Evolutionary conservation across 1,284 basidiomycete genomes (phyloP).

Genomic region (Mycosarcoma mackinlayi): DNA sequence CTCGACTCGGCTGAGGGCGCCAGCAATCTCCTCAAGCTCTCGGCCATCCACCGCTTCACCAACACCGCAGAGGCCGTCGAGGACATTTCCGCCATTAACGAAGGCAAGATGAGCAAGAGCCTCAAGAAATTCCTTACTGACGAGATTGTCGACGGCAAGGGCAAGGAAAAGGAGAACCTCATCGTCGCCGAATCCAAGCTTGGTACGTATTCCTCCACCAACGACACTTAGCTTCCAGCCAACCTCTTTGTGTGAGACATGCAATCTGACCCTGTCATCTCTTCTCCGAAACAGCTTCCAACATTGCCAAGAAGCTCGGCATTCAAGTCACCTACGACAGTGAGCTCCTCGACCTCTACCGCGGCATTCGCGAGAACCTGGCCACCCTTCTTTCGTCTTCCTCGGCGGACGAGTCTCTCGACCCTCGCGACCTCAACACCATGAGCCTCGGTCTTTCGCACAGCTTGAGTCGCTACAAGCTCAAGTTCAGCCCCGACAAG

Average conservation of each 20-base stretch:
- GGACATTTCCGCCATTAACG: conserved; percentile 91
- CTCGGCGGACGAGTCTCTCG: conserved; percentile 65
- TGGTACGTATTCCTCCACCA: conserved; percentile 74
- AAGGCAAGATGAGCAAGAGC: conserved; percentile 90
- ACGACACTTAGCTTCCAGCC: background rate
- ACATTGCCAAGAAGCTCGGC: conserved; percentile 92
- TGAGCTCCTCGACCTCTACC: conserved; percentile 84
- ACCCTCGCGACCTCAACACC: conserved; percentile 89
- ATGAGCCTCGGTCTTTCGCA: conserved; percentile 98
- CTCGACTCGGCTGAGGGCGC: conserved; percentile 92
- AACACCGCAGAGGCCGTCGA: conserved; percentile 99
- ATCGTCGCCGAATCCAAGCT: conserved; percentile 90
- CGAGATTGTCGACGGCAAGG: conserved; percentile 87
- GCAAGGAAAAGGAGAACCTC: conserved; percentile 79
- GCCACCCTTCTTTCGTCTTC: conserved; percentile 76
- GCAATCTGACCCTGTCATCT: conserved; percentile 4
- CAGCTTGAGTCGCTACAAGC: conserved; percentile 96
- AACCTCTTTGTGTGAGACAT: background rate
- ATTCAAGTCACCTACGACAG: conserved; percentile 83
- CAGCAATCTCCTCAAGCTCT: conserved; percentile 83
- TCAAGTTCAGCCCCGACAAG: conserved; percentile 99
- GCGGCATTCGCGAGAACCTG: conserved; percentile 92
- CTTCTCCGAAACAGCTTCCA: conserved; percentile 62
- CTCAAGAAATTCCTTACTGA: conserved; percentile 93
- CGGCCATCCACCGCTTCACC: conserved; percentile 94